Base-by-base conservation (phyloP, 768 basidiomycete genomes). In the Lactifluus hygrophoroides region DNA sequence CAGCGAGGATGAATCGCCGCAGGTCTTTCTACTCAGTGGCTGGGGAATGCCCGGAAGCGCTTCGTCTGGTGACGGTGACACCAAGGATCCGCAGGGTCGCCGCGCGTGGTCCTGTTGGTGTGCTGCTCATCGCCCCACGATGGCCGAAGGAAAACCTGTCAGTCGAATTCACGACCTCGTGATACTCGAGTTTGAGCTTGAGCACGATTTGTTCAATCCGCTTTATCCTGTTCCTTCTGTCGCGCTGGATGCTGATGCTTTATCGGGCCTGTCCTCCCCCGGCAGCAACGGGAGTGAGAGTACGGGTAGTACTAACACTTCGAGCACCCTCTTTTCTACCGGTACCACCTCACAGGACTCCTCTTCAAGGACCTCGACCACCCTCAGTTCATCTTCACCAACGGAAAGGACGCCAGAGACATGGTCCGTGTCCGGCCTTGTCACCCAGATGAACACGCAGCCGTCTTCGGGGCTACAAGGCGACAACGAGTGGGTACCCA, bases 131-230 rank as follows among this genome's bases (percentile, higher is more conserved):
- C 76, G 82, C 3, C 77, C 83, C 1, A 70, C 72, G 19, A 54
- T 61, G 14, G 34, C 28, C 9, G 45, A 58, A 14, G 23, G 28
- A n/a, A n/a, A n/a, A n/a, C n/a, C n/a, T 2, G n/a, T 54, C 16
- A 51, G 51, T 3, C 10, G 30, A n/a, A 67, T 52, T 44, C 65
- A 38, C 45, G 72, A 69, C 55, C 67, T 85, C 48, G 79, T 90
- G 62, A 75, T 90, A 25, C 76, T 91, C 69, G 90, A 93, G 67
- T 87, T 91, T 61, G 90, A 93, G 68, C 76, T 90, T 23, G 88
- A 90, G 67, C 70, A 74, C 30, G 90, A 91, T 67, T 62, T 65
- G 0, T 70, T 84, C 66, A 91, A 90, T 62, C 89, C 90, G 0
- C 70, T 90, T 4, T 86, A 85, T 67, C 82, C 82, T 9, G 72